phyloP scores from a whole-genome alignment of 1,284 basidiomycete genomes.

The Pseudozyma tsukubaensis region DNA sequence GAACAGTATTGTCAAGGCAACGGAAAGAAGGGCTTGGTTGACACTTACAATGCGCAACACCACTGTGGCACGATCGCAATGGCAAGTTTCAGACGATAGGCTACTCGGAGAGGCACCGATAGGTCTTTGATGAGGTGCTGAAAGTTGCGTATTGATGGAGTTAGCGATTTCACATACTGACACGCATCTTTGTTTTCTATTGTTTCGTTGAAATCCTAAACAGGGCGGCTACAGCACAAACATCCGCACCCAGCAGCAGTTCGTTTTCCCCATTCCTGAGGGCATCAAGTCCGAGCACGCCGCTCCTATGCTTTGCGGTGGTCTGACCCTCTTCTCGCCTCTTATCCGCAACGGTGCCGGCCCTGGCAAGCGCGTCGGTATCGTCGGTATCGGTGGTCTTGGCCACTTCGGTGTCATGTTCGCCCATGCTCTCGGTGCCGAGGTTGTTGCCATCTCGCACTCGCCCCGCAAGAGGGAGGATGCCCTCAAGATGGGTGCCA shows the following conservation, averaged over 20 bases:
- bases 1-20: slow-evolving; percentile 63
- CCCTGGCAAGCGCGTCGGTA: slow-evolving; percentile 76
- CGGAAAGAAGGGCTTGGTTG: slow-evolving; percentile 63
- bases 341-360: slow-evolving; percentile 75
- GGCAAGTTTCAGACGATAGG: too few species aligned
- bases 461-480: slow-evolving; percentile 76
- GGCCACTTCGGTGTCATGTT: slow-evolving; percentile 73
- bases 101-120: too few species aligned
- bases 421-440: slow-evolving; percentile 74
- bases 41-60: slow-evolving; percentile 71
- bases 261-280: slow-evolving; percentile 79
- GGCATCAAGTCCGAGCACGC: slow-evolving; percentile 73
- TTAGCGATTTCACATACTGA: too few species aligned
- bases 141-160: too few species aligned
- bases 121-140: too few species aligned
- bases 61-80: slow-evolving; percentile 71
- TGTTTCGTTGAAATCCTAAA: slow-evolving; percentile 47
- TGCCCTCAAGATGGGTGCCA: slow-evolving; percentile 76
- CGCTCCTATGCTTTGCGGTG: slow-evolving; percentile 74
- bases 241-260: slow-evolving; percentile 77
- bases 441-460: slow-evolving; percentile 78
- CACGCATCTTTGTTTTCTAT: too few species aligned
- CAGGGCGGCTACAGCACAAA: slow-evolving; percentile 77
- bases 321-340: slow-evolving; percentile 78
- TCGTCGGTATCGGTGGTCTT: slow-evolving; percentile 72